Evolutionary conservation across 2,329 filamentous ascomycete genomes (phyloP).

Genomic region (Fusarium napiforme): DNA sequence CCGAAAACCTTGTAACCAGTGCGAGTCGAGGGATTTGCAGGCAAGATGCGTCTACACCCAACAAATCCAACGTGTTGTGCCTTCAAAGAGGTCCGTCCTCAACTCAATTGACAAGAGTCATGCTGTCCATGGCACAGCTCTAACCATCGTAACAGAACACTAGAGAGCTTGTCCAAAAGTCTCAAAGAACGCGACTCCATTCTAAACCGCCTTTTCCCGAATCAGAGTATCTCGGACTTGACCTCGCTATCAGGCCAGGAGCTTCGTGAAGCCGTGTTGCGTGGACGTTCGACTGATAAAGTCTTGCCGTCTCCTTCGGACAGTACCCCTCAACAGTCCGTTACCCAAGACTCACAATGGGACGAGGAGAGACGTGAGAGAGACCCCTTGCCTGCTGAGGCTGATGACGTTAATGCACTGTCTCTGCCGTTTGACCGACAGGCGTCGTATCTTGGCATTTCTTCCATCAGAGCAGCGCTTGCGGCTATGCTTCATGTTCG

Average conservation of each 20-base stretch:
- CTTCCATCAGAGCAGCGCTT: conserved; percentile 7
- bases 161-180: not conserved
- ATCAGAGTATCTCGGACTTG: not conserved
- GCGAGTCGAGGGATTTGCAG: not conserved
- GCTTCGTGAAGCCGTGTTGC: not conserved
- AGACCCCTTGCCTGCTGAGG: conserved; percentile 1
- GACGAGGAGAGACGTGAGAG: conserved; percentile 1
- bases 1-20: conserved; percentile 4
- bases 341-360: not conserved
- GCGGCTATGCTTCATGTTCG: conserved; percentile 7
- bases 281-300: not conserved
- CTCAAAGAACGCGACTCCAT: conserved; percentile 5
- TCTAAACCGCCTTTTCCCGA: not conserved
- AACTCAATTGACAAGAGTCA: not conserved
- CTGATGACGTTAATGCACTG: conserved; percentile 12
- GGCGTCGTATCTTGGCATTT: conserved; percentile 7
- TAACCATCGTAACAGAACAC: not conserved
- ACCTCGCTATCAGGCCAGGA: not conserved
- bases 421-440: conserved; percentile 7
- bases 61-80: not conserved
- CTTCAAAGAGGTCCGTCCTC: not conserved
- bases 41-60: not conserved
- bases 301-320: not conserved
- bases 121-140: not conserved
- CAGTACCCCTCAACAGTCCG: not conserved